Evolutionary conservation across 2,329 filamentous ascomycete genomes (phyloP).

Genomic region (Achaetomium macrosporum): DNA sequence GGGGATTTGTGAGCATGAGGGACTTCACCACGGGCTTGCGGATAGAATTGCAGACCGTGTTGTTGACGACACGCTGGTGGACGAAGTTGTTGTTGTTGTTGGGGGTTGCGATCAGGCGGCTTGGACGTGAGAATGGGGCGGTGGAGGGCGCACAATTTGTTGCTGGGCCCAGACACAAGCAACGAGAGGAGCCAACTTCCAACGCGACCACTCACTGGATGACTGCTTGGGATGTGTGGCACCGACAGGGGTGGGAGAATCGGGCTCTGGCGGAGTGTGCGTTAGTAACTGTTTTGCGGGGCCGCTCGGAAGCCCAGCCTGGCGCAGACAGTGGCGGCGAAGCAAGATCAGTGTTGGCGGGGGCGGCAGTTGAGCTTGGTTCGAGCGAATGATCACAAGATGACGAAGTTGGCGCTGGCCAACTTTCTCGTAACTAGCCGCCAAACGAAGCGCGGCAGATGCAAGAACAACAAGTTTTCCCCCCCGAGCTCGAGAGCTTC

Average conservation of each 20-base stretch:
- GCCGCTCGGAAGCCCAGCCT: conserved; percentile 9
- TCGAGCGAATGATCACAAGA: background rate
- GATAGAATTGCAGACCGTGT: background rate
- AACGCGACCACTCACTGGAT: conserved; percentile 8
- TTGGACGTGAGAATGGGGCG: conserved; percentile 3
- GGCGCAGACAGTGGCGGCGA: conserved; percentile 7
- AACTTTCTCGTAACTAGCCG: conserved; percentile 5
- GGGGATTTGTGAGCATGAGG: conserved; percentile 7
- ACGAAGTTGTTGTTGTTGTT: background rate
- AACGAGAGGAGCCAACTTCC: conserved; percentile 7
- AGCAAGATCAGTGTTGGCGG: background rate
- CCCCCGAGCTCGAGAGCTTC: background rate
- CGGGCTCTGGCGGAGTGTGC: conserved; percentile 12
- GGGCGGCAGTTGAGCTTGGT: conserved; percentile 11
- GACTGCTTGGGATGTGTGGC: conserved; percentile 6
- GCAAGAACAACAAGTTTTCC: background rate
- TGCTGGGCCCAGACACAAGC: conserved; percentile 14
- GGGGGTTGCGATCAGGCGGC: background rate
- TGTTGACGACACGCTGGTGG: conserved; percentile 1
- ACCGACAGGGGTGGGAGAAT: conserved; percentile 15
- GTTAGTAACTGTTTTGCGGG: conserved; percentile 10
- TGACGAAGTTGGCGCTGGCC: conserved; percentile 11
- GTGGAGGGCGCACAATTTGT: conserved; percentile 17
- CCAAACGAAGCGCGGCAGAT: conserved; percentile 1
- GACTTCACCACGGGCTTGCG: background rate